phyloP scores from a whole-genome alignment of 2,329 filamentous ascomycete genomes.

The Ascochyta lentis region DNA sequence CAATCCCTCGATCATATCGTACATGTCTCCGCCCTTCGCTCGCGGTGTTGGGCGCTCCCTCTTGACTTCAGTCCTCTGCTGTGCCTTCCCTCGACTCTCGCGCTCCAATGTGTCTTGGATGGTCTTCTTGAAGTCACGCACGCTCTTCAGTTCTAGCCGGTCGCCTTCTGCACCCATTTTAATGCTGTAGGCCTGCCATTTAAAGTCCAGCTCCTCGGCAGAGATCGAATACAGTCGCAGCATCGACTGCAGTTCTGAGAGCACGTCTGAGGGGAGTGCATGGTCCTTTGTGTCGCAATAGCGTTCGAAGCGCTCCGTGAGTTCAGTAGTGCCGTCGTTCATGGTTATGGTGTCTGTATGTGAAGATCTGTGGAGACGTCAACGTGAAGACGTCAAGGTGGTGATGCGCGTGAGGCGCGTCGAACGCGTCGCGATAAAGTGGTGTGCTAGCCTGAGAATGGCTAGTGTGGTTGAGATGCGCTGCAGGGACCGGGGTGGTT shows the following conservation, averaged over 20 bases:
- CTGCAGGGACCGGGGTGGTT: slow-evolving; percentile 24
- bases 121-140: slow-evolving; percentile 82
- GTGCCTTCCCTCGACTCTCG: slow-evolving; percentile 71
- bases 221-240: slow-evolving; percentile 81
- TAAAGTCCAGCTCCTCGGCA: slow-evolving; percentile 90
- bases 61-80: slow-evolving; percentile 67
- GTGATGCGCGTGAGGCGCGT: slow-evolving; percentile 36
- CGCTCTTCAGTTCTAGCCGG: slow-evolving; percentile 71
- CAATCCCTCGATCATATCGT: slow-evolving; percentile 72
- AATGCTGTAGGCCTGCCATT: slow-evolving; percentile 98
- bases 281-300: slow-evolving; percentile 60
- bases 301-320: slow-evolving; percentile 67
- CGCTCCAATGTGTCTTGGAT: slow-evolving; percentile 85
- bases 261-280: slow-evolving; percentile 76
- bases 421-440: slow-evolving; percentile 35
- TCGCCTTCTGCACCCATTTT: slow-evolving; percentile 87
- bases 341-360: slow-evolving; percentile 42
- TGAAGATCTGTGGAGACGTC: slow-evolving; percentile 5
- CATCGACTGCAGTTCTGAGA: slow-evolving; percentile 83
- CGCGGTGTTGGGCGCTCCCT: slow-evolving; percentile 67
- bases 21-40: slow-evolving; percentile 68
- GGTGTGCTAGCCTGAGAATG: slow-evolving; percentile 22
- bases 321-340: slow-evolving; percentile 59
- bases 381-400: neutral
- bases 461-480: slow-evolving; percentile 25